Percentiles rank a stretch among this genome's conserved stretches.
These are phyloP conservation scores for Lentinula raphanica DNA, from an alignment of 768 basidiomycete species.

Conservation along the genomic window DNA sequence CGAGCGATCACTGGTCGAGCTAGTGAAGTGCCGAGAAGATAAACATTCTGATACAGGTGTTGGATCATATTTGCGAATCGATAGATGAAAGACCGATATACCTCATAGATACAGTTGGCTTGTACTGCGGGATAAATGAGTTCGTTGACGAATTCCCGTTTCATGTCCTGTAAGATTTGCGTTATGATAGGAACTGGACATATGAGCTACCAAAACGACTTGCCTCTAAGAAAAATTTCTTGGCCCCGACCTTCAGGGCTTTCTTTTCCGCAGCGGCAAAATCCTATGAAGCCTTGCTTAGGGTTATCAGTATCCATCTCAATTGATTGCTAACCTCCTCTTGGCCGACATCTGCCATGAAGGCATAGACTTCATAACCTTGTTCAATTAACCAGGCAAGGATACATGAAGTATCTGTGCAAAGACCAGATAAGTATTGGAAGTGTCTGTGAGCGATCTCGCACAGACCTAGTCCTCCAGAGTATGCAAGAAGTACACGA, in stretches of 20 bases:
- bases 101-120: conserved; percentile 98
- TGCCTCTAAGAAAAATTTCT: conserved; percentile 91
- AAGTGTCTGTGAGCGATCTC: too few species aligned
- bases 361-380: conserved; percentile 94
- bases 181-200: neutral
- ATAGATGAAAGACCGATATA: conserved; percentile 22
- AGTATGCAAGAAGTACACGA: conserved; percentile 95
- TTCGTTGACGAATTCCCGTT: conserved; percentile 90
- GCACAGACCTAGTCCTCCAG: conserved; percentile 93
- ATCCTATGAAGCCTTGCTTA: conserved; percentile 50
- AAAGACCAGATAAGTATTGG: too few species aligned
- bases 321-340: conserved; percentile 67
- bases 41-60: conserved; percentile 62
- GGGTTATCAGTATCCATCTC: too few species aligned
- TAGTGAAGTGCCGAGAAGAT: conserved; percentile 95
- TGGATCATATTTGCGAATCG: neutral
- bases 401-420: conserved; percentile 96
- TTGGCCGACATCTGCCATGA: conserved; percentile 95
- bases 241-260: conserved; percentile 88
- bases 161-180: conserved; percentile 62
- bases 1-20: conserved; percentile 98
- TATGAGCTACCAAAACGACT: neutral
- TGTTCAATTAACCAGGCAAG: conserved; percentile 98
- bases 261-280: conserved; percentile 89
- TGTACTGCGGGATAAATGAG: conserved; percentile 98